phyloP scores from a whole-genome alignment of 768 basidiomycete genomes.

The Leccinum broughii region DNA sequence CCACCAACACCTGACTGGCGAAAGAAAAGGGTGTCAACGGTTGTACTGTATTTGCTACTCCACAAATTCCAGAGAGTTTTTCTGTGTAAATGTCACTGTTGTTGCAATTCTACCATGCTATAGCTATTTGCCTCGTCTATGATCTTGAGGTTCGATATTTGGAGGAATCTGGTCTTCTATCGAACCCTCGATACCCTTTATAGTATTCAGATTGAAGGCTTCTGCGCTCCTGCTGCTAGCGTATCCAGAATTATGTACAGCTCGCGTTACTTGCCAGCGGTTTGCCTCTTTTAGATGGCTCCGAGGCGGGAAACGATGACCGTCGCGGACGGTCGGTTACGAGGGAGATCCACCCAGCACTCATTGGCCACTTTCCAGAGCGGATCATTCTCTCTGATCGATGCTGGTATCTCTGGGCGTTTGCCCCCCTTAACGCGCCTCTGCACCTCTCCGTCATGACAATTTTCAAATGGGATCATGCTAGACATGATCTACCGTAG shows the following conservation, averaged over 20 bases:
- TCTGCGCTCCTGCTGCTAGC: too few relatives aligned
- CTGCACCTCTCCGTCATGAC: not conserved
- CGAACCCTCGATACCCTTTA: too few relatives aligned
- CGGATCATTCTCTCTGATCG: conserved; percentile 1
- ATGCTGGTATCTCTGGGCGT: conserved; percentile 11
- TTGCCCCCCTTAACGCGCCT: not conserved
- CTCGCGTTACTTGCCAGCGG: not conserved
- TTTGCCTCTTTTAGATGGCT: too few relatives aligned
- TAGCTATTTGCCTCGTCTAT: too few relatives aligned
- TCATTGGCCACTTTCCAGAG: conserved; percentile 14
- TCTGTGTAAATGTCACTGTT: not conserved
- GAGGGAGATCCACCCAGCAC: conserved; percentile 14
- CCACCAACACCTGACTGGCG: not conserved
- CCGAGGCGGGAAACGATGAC: not conserved
- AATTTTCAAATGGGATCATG: conserved; percentile 12
- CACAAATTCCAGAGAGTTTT: too few relatives aligned
- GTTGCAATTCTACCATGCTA: not conserved
- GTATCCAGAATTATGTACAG: not conserved
- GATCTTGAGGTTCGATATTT: too few relatives aligned
- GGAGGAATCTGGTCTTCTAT: too few relatives aligned
- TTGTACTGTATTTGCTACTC: not conserved
- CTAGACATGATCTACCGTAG: conserved; percentile 22
- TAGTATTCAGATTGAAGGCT: too few relatives aligned
- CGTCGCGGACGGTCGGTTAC: conserved; percentile 18
- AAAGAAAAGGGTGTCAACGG: not conserved